Base-by-base conservation (phyloP, 2,329 filamentous ascomycete genomes). In the Elsinoe arachidis region DNA sequence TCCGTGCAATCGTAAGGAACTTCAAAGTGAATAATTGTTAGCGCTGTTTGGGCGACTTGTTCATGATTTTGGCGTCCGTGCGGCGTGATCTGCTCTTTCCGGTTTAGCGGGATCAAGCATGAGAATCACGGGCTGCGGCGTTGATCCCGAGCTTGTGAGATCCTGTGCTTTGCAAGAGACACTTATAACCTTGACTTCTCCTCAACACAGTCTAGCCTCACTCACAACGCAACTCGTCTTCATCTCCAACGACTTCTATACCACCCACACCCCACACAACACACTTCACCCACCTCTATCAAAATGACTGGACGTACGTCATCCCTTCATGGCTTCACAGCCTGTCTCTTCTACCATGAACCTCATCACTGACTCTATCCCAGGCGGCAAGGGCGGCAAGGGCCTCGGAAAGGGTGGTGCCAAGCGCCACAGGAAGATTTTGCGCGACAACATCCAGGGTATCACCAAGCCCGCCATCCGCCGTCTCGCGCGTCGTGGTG, bases 391-490 rank as follows among this genome's bases (percentile, higher is more conserved):
- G 80, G 90, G 90, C 77, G 91, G 91, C 75, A 96, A 96, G 85
- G 91, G 90, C 75, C 90, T 96, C 78, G 91, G 91, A 76, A 96
- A 96, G 86, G 91, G 91, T 66, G 91, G 91, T 76, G 92, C 92
- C 78, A 97, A 96, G 88, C 91, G 91, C 79, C 91, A 96, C 81
- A 86, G 92, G 73, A 96, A 96, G 88, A 96, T 96, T 82, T 84
- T 96, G 77, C 90, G 91, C 79, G 91, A 96, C 87, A 96, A 96
- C 88, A 96, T 96, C 74, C 91, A 96, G 81, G 91, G 91, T 80
- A 96, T 96, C 74, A 96, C 91, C 73, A 96, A 96, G 88, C 91
- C 91, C 70, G 91, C 91, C 70, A 96, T 96, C 78, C 87, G 91
- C 72, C 91, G 91, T 95, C 90, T 96, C 75, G 91, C 91, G 65